Percentiles rank a stretch among this genome's conserved stretches.
Conservation (phyloP, 2,329 filamentous ascomycete species). For the Bipolaris bicolor region DNA sequence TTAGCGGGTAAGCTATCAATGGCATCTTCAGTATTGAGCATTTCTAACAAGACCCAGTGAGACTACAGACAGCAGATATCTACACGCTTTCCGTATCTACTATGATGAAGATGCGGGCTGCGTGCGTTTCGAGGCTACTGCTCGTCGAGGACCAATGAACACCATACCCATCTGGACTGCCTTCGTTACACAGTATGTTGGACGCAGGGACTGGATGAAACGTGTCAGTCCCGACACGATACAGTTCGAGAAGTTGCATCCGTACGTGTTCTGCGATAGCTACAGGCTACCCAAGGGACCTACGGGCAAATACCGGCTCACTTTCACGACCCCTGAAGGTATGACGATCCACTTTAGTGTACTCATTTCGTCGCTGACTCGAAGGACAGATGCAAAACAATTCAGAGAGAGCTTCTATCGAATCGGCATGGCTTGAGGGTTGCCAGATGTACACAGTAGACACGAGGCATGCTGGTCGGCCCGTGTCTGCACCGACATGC, state of each 20-base stretch:
- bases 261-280: conserved; percentile 59
- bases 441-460: background rate
- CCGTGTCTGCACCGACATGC: background rate
- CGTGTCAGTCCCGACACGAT: conserved; percentile 52
- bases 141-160: conserved; percentile 59
- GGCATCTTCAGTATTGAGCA: background rate
- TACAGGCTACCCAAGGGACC: conserved; percentile 50
- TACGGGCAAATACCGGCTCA: conserved; percentile 43
- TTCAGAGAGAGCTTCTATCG: conserved; percentile 44
- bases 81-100: conserved; percentile 62
- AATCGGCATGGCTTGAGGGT: conserved; percentile 24
- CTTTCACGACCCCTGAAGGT: conserved; percentile 43
- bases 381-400: conserved; percentile 31
- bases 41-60: conserved; percentile 47
- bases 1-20: conserved; percentile 53
- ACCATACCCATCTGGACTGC: conserved; percentile 66
- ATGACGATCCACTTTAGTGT: conserved; percentile 2
- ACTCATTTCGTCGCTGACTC: background rate
- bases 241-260: conserved; percentile 58
- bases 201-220: conserved; percentile 57
- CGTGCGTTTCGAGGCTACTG: conserved; percentile 63
- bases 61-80: conserved; percentile 59
- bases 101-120: conserved; percentile 58
- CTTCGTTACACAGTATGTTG: conserved; percentile 52
- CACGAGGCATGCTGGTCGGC: background rate